Evolutionary conservation across 495 filamentous ascomycete species (phyloP), one percentile per base, ranked within the genome.

Genomic region (Podospora didyma): DNA sequence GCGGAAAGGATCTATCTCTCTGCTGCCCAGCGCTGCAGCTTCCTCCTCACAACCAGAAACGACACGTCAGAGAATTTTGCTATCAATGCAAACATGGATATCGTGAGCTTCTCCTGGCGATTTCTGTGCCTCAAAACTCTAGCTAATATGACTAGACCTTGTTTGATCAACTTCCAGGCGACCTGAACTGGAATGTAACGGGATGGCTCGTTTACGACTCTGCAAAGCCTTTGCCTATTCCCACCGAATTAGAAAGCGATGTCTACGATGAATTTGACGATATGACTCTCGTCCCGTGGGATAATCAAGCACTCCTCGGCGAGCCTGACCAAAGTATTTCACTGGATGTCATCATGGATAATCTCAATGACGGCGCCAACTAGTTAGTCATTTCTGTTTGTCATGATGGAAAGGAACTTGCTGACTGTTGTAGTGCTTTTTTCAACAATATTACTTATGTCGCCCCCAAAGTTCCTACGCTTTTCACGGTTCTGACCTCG

Each of bases 381-480:
- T 92, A 92, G 52, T 54, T 46, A 2, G 59, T 77, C 86, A 65
- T 67, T 77, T 66, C 45, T 26, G 16, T 47, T 14, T 7, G 22
- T 22, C 45, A 19, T 19, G 7, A 3, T 3, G 2, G 20, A 21
- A 2, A 21, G n/a, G n/a, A 0, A 22, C 4, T 19, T 26, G 14
- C 12, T 37, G 6, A 35, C 42, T 23, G 11, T 7, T 7, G 21
- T 16, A 54, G 52, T 47, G 88, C 89, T 53, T 89, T 92, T 69
- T 85, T 96, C 72, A 90, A 94, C 65, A 82, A 87, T 65, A 84
- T 90, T 45, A 86, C 86, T 45, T 96, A 92, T 63, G 79, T 83
- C 23, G 41, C 64, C 7, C 88, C 89, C 26, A 90, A 88, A 62
- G 89, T 95, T 0, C 91, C 91, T 2, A 88, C 86, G 0, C 76